Conservation (phyloP, 75 land plant species). For the Pseudotsuga menziesii region DNA sequence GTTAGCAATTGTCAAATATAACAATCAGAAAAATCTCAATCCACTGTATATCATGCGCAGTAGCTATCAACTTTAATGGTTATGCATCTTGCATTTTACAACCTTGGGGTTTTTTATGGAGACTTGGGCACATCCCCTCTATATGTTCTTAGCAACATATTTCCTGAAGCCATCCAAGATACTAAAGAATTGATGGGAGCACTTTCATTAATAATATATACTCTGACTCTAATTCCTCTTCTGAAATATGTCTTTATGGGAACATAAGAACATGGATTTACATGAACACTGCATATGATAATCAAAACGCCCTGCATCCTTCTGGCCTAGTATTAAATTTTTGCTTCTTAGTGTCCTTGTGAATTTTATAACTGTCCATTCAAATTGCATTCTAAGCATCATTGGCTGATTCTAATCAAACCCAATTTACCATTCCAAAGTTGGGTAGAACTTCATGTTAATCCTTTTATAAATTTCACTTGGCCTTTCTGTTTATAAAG, state of each 20-base stretch:
- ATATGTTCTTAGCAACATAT: conserved; percentile 82
- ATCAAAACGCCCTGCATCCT: no score
- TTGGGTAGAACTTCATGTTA: no score
- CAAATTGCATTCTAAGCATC: no score
- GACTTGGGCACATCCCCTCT: conserved; percentile 92
- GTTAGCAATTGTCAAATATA: background rate
- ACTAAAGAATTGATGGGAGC: conserved; percentile 66
- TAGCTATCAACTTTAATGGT: conserved; percentile 44
- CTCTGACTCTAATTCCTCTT: conserved; percentile 62
- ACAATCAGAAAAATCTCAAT: background rate
- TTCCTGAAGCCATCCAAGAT: conserved; percentile 53
- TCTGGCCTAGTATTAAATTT: no score
- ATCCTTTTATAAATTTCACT: no score
- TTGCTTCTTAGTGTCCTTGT: no score
- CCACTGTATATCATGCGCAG: conserved; percentile 29
- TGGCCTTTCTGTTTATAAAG: no score
- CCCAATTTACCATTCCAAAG: no score
- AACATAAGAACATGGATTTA: background rate
- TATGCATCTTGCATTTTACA: conserved; percentile 71
- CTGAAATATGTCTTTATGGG: conserved; percentile 71
- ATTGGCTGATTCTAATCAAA: no score
- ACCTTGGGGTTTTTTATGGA: conserved; percentile 91
- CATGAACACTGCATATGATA: no score
- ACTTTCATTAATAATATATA: conserved; percentile 69
- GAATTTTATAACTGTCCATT: no score